Percentiles rank a stretch among this genome's conserved stretches.
phyloP scores from a whole-genome alignment of 352 stramenopile genomes.

The Pilasporangium apinafurcum region DNA sequence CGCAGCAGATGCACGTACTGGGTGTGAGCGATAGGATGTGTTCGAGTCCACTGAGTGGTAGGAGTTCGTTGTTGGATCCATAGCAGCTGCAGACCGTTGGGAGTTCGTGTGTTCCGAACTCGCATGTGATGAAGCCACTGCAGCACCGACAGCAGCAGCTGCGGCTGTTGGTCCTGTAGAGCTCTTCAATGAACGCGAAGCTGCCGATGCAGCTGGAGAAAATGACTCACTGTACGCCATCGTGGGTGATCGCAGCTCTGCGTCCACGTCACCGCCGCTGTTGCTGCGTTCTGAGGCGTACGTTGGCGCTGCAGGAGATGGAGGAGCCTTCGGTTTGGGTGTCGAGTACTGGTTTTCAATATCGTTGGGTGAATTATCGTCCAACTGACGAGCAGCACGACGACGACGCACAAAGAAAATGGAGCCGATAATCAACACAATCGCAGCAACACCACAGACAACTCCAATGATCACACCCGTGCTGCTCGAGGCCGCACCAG shows the following conservation, averaged over 20 bases:
- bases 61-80: too few species aligned
- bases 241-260: conserved; percentile 31
- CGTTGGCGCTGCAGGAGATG: conserved; percentile 15
- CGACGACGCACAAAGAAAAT: conserved; percentile 65
- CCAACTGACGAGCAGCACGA: conserved; percentile 19
- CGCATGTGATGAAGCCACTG: too few species aligned
- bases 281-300: conserved; percentile 28
- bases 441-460: conserved; percentile 23
- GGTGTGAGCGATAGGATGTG: conserved; percentile 3
- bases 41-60: too few species aligned
- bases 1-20: conserved; percentile 6
- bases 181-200: background rate
- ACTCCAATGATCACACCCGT: conserved; percentile 34
- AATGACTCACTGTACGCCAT: conserved; percentile 46
- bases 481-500: conserved; percentile 3
- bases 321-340: conserved; percentile 31
- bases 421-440: conserved; percentile 63
- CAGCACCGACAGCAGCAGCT: too few species aligned
- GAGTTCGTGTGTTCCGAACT: too few species aligned
- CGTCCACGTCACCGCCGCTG: conserved; percentile 6
- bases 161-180: background rate
- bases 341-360: conserved; percentile 57
- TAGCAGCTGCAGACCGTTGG: too few species aligned
- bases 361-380: conserved; percentile 24
- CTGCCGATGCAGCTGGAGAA: conserved; percentile 22